phyloP scores from a whole-genome alignment of 202 grass and related monocot species.

The Eragrostis tef region DNA sequence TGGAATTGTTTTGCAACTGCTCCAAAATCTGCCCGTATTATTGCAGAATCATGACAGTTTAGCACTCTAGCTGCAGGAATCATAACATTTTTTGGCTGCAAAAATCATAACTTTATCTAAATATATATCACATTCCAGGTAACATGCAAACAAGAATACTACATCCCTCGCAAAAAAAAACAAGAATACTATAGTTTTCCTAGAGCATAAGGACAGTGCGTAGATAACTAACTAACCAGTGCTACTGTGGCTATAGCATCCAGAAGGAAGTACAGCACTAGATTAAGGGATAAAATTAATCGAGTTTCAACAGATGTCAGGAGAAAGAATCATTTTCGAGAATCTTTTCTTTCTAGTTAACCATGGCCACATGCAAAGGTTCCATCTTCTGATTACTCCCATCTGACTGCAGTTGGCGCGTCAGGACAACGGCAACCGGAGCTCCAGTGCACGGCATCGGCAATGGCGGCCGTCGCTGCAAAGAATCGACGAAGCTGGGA shows the following conservation, averaged over 20 bases:
- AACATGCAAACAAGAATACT: constrained; percentile 15
- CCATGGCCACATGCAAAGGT: constrained; percentile 50
- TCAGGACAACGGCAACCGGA: constrained; percentile 54
- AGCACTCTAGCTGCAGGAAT: neutral
- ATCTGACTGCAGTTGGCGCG: constrained; percentile 63
- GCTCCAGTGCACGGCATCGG: constrained; percentile 56
- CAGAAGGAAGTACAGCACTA: constrained; percentile 25
- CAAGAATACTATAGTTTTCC: neutral
- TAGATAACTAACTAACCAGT: constrained; percentile 32
- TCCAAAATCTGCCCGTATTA: neutral
- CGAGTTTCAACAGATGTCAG: constrained; percentile 42
- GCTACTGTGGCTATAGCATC: neutral
- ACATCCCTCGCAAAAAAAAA: too few relatives aligned
- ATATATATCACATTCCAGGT: neutral
- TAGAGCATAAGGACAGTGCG: neutral
- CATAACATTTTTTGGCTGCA: neutral
- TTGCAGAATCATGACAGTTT: neutral
- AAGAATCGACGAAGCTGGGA: constrained; percentile 73
- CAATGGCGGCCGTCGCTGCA: constrained; percentile 88
- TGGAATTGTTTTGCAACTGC: neutral
- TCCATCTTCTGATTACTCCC: constrained; percentile 52
- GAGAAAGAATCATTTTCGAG: constrained; percentile 41
- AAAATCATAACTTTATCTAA: neutral
- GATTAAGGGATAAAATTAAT: constrained; percentile 28
- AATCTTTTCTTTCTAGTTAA: constrained; percentile 29